phyloP scores from a whole-genome alignment of 257 asterid species.

The Nicotiana obtusifolia region DNA sequence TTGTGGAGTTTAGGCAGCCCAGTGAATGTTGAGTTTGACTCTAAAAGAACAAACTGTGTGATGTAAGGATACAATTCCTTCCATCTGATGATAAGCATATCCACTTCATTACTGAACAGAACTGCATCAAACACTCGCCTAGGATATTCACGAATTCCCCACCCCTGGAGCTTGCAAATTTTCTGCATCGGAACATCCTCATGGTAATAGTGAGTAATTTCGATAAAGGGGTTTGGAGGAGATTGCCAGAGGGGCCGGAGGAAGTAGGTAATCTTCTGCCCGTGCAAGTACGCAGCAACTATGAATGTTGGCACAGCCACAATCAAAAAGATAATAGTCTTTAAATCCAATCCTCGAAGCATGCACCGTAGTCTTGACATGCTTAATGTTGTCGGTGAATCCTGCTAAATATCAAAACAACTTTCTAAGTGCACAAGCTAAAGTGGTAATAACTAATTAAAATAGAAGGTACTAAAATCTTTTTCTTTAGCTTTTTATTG shows the following conservation, averaged over 20 bases:
- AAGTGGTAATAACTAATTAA: background rate
- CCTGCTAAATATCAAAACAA: constrained; percentile 33
- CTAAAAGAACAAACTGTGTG: constrained; percentile 71
- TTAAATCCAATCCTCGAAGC: constrained; percentile 61
- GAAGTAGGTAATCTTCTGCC: constrained; percentile 80
- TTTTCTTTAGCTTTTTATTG: background rate
- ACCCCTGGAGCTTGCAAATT: constrained; percentile 79
- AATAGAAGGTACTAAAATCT: background rate
- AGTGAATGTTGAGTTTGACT: constrained; percentile 80
- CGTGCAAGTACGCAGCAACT: constrained; percentile 49
- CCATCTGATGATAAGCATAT: constrained; percentile 75
- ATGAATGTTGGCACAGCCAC: constrained; percentile 50
- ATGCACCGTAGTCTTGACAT: constrained; percentile 57
- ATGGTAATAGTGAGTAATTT: constrained; percentile 68
- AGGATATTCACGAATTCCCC: constrained; percentile 76
- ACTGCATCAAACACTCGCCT: constrained; percentile 85
- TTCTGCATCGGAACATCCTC: constrained; percentile 70
- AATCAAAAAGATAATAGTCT: constrained; percentile 42
- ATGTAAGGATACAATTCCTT: constrained; percentile 74
- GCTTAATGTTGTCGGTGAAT: constrained; percentile 36
- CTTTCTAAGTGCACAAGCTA: constrained; percentile 1
- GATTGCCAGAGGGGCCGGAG: constrained; percentile 82
- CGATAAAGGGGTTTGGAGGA: constrained; percentile 77
- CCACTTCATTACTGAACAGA: constrained; percentile 72
- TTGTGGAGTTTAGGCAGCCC: constrained; percentile 69